Evolutionary conservation across 306 rosid genomes (phyloP).

Genomic region (Cucurbita moschata): DNA sequence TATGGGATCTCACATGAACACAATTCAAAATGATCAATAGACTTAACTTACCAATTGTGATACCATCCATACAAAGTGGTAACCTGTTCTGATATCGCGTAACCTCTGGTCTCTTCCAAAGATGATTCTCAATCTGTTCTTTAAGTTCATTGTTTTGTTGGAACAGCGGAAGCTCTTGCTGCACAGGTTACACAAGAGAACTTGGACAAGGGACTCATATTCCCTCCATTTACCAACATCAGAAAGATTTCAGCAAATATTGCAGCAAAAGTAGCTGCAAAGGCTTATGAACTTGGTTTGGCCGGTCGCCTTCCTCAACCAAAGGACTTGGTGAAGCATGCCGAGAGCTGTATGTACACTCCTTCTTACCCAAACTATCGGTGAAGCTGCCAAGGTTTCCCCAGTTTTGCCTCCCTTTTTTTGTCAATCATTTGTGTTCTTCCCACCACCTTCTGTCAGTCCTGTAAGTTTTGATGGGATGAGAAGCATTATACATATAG

Average conservation of each 20-base stretch:
- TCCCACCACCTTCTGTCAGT: neutral
- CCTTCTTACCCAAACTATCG: conserved; percentile 54
- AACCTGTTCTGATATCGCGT: neutral
- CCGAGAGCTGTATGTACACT: conserved; percentile 86
- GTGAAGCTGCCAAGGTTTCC: conserved; percentile 15
- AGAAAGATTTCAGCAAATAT: conserved; percentile 83
- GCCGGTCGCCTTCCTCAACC: conserved; percentile 86
- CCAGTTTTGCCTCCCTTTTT: neutral
- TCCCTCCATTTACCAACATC: conserved; percentile 72
- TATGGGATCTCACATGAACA: neutral
- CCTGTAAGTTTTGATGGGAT: neutral
- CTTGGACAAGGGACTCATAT: conserved; percentile 66
- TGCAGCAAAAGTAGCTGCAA: conserved; percentile 81
- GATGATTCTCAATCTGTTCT: neutral
- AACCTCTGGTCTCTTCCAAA: neutral
- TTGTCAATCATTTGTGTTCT: neutral
- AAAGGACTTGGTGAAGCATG: conserved; percentile 53
- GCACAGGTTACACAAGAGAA: conserved; percentile 52
- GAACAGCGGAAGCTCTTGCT: conserved; percentile 90
- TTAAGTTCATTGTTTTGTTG: neutral
- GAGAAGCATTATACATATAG: neutral
- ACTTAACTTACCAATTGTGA: neutral
- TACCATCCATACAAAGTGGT: neutral
- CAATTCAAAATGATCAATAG: neutral
- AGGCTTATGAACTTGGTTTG: conserved; percentile 84